These are phyloP conservation scores for Saccharata proteae DNA, from an alignment of 2,329 filamentous ascomycete genomes.

Conservation along the genomic window DNA sequence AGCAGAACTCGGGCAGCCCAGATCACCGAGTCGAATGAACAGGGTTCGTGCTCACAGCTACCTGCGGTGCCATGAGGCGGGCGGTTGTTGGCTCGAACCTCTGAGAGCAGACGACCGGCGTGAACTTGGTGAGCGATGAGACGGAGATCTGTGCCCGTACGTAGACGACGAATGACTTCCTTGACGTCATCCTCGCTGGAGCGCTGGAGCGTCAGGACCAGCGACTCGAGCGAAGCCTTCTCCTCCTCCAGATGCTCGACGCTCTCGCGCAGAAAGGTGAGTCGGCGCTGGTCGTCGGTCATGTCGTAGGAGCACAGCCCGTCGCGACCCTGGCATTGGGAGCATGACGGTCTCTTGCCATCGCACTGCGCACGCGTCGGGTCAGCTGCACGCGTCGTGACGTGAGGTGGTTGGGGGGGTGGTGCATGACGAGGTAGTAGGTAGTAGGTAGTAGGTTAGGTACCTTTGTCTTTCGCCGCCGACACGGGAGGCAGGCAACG, in stretches of 20 bases:
- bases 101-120: slow-evolving; percentile 9
- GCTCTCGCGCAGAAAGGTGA: slow-evolving; percentile 14
- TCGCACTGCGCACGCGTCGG: slow-evolving; percentile 10
- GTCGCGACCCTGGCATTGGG: slow-evolving; percentile 12
- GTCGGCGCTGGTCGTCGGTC: slow-evolving; percentile 15
- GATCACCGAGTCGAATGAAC: neutral
- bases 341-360: slow-evolving; percentile 13
- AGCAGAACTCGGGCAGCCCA: too few species aligned
- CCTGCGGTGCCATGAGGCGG: slow-evolving; percentile 2
- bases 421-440: neutral
- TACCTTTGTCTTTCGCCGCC: slow-evolving; percentile 14
- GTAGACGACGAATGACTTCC: slow-evolving; percentile 12
- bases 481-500: slow-evolving; percentile 14
- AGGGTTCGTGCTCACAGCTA: slow-evolving; percentile 9
- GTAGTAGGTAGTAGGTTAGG: neutral
- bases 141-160: slow-evolving; percentile 10
- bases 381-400: slow-evolving; percentile 4
- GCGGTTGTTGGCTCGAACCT: slow-evolving; percentile 8
- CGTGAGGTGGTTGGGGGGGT: neutral
- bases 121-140: slow-evolving; percentile 12
- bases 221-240: slow-evolving; percentile 11
- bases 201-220: slow-evolving; percentile 11
- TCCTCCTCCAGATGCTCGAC: slow-evolving; percentile 13
- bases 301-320: slow-evolving; percentile 14
- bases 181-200: slow-evolving; percentile 11